phyloP scores from a whole-genome alignment of 2,329 filamentous ascomycete species.

The Alternaria sp. region DNA sequence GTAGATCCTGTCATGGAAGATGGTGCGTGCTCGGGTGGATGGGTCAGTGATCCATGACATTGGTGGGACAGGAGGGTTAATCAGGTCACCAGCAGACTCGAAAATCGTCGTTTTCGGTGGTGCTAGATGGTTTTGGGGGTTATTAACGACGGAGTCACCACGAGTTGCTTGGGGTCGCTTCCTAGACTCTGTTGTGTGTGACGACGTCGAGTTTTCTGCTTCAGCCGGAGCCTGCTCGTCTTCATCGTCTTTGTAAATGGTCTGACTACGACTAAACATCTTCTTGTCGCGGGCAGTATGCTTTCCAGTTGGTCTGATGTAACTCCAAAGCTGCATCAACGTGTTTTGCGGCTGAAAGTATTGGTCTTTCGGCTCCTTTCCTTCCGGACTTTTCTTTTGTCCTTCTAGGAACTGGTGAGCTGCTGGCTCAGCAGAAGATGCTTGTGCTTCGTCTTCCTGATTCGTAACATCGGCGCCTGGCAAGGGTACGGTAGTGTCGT shows the following conservation, averaged over 20 bases:
- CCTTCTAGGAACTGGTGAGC: conserved; percentile 45
- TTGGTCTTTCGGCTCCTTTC: conserved; percentile 23
- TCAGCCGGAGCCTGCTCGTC: conserved; percentile 17
- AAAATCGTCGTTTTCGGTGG: conserved; percentile 94
- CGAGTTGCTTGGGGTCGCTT: conserved; percentile 58
- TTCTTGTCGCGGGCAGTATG: conserved; percentile 74
- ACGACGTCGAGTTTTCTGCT: conserved; percentile 23
- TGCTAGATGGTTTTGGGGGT: conserved; percentile 63
- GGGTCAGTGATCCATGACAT: conserved; percentile 86
- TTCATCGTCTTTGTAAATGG: conserved; percentile 37
- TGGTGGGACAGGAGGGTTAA: conserved; percentile 87
- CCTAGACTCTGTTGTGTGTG: conserved; percentile 24
- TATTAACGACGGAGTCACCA: conserved; percentile 61
- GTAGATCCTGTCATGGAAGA: conserved; percentile 97
- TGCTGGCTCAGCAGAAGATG: conserved; percentile 47
- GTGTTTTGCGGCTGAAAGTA: conserved; percentile 51
- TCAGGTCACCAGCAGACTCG: conserved; percentile 89
- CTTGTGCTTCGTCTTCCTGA: conserved; percentile 68
- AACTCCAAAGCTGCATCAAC: conserved; percentile 69
- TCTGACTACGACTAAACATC: conserved; percentile 55
- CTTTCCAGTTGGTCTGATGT: conserved; percentile 73
- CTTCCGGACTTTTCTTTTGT: conserved; percentile 36
- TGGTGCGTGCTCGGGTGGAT: conserved; percentile 80
- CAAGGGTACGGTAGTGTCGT: conserved; percentile 70
- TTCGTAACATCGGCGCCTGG: conserved; percentile 71